Base-by-base conservation (phyloP, 2,329 filamentous ascomycete species). In the Ilyonectria sp. region DNA sequence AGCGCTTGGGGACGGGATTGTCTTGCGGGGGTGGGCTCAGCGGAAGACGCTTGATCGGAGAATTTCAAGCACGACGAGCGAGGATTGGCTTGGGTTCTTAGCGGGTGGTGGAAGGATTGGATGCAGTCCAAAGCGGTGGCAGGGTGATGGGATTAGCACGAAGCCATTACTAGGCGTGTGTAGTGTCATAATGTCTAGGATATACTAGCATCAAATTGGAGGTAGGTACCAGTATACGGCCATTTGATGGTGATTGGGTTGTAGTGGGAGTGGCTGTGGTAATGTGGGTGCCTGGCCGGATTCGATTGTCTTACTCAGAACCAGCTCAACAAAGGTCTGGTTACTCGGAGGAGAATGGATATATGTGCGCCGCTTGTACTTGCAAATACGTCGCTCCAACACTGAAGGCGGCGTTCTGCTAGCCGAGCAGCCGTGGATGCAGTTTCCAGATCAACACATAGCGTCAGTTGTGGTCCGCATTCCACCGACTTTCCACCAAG, bases 1-100 rank as follows among this genome's bases (percentile, higher is more conserved):
- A 17, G 31, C 58, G 53, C 63, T 66, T 61, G 62, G 62, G 49
- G 49, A 43, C 55, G 49, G 58, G 58, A 66, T 61, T 55, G 26
- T 44, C 3, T 31, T 61, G 58, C 49, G 49, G 58, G 58, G 58
- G 19, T 26, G 47, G 33, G 58, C 15, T 31, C 23, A 29, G 43
- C 43, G 53, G 23, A 6, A 35, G 47, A 23, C n/a, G 26, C 13
- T 43, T 52, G 35, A 35, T 44, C 57, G 63, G 58, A 46, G 58
- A 62, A 58, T 66, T 66, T 61, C 50, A 19, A 52, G 17, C 23
- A 43, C 23, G 37, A 60, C 46, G 55, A 49, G 44, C 37, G 17
- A 37, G 58, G 57, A 60, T 60, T 37, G 35, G 57, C 37, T 57
- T 44, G 40, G 6, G 33, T 23, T 11, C 11, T 60, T 26, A 26